A percentile compares a stretch with the other conserved stretches of the same genome.
These are phyloP conservation scores for Beauveria sp. DNA, from an alignment of 2,329 filamentous ascomycete species.

Conservation along the genomic window DNA sequence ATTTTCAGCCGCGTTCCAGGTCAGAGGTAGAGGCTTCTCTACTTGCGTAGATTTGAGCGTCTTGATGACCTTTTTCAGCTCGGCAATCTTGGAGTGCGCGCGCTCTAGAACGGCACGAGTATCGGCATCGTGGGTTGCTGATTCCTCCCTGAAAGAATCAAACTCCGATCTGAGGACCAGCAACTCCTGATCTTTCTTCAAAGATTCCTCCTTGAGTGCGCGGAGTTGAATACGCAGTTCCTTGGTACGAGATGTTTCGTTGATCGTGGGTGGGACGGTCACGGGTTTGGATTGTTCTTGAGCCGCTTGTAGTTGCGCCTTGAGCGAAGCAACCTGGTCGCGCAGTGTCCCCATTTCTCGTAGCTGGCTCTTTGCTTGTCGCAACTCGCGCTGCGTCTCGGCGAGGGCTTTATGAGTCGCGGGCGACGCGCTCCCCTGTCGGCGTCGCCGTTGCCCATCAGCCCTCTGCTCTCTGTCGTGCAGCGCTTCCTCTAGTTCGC, in stretches of 20 bases:
- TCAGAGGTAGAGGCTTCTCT: conserved; percentile 20
- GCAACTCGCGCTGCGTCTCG: conserved; percentile 47
- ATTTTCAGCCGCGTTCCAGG: conserved; percentile 22
- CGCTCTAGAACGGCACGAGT: conserved; percentile 47
- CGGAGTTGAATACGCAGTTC: conserved; percentile 36
- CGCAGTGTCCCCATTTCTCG: conserved; percentile 44
- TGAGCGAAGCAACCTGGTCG: conserved; percentile 45
- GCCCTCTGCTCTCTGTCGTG: conserved; percentile 28
- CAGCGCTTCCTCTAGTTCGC: conserved; percentile 35
- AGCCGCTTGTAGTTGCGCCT: conserved; percentile 33
- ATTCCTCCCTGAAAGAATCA: conserved; percentile 44
- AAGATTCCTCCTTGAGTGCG: conserved; percentile 35
- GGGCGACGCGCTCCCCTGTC: conserved; percentile 36
- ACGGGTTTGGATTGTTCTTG: conserved; percentile 31
- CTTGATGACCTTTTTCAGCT: conserved; percentile 46
- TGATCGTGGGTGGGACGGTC: conserved; percentile 20
- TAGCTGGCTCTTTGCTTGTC: conserved; percentile 45
- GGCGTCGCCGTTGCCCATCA: conserved; percentile 25
- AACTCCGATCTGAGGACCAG: conserved; percentile 43
- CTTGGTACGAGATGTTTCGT: conserved; percentile 22
- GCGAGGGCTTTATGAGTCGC: conserved; percentile 42
- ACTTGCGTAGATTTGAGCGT: conserved; percentile 29
- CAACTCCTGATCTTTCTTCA: conserved; percentile 42
- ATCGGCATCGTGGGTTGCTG: conserved; percentile 46
- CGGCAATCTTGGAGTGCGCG: conserved; percentile 49